Evolutionary conservation across 768 basidiomycete species (phyloP).

Genomic region (Lactarius pseudohatsudake): DNA sequence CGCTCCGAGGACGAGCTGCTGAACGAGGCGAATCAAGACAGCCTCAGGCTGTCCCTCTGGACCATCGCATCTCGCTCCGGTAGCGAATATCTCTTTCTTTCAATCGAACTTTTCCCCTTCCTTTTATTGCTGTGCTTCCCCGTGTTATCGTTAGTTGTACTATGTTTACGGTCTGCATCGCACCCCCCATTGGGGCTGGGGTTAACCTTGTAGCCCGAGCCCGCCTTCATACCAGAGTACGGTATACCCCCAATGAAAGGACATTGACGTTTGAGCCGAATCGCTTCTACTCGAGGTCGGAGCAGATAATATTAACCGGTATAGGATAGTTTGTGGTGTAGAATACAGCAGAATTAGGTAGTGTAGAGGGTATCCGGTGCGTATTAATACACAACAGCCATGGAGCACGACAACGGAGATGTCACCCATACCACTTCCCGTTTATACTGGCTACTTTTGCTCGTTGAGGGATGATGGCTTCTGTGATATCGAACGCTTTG

Average conservation of each 20-base stretch:
- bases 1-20: constrained; percentile 62
- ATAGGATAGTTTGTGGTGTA: background rate
- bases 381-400: background rate
- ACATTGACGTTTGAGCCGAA: background rate
- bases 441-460: constrained; percentile 56
- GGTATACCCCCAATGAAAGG: background rate
- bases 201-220: background rate
- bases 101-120: background rate
- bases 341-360: constrained; percentile 1
- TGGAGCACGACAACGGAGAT: background rate
- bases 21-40: constrained; percentile 20
- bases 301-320: background rate
- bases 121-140: background rate
- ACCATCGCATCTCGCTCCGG: background rate
- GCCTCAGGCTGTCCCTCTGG: too few relatives aligned
- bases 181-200: background rate
- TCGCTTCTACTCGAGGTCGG: background rate
- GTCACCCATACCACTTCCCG: constrained; percentile 71
- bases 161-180: background rate
- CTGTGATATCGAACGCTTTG: constrained; percentile 77
- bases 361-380: constrained; percentile 13
- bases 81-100: background rate
- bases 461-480: constrained; percentile 75
- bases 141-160: background rate
- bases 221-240: background rate